Base-by-base conservation (phyloP, 352 stramenopile genomes). In the Phytophthora vignae region DNA sequence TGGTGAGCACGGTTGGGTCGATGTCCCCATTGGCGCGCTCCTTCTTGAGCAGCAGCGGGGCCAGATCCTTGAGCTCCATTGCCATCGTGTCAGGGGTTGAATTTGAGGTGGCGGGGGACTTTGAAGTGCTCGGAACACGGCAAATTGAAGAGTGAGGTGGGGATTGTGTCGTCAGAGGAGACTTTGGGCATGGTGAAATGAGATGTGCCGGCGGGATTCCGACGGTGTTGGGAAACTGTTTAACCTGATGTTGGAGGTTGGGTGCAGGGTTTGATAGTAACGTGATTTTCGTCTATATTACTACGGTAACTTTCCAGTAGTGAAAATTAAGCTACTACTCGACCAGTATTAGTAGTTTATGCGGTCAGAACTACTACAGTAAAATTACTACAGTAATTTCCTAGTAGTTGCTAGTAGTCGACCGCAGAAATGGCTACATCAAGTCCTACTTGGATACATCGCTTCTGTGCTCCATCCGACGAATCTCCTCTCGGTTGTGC, bases 41-140 rank as follows among this genome's bases (percentile, higher is more conserved):
- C 9, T 48, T 61, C 56, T 67, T 62, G 21, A 75, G 59, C 55
- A 69, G 36, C 42, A 71, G 29, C 14, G 60, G 62, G 1, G 61
- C 62, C 61, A 75, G 44, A 22, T 71, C 61, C 33, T 75, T 75
- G 29, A 71, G 55, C 22, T 71, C 61, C 62, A 71, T 63, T 49
- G 19, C 70, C 27, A 36, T 76, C 76, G 40, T 67, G 72, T 3
- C 67, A 62, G 8, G 46, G 46, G 50, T 79, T 73, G 25, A 62
- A 53, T 5, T 68, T 67, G 1, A 67, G 62, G 42, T 31, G 57
- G 14, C 67, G 72, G 4, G 76, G 19, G 0, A 78, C 46, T 14
- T 64, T 50, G 2, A 14, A 15, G 44, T 54, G 48, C 48, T 21
- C 8, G 17, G 15, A 17, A 64, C 25, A 17, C 9, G 40, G 57